Base-by-base conservation (phyloP, 2,329 filamentous ascomycete genomes). In the Pseudocercospora fuligena region DNA sequence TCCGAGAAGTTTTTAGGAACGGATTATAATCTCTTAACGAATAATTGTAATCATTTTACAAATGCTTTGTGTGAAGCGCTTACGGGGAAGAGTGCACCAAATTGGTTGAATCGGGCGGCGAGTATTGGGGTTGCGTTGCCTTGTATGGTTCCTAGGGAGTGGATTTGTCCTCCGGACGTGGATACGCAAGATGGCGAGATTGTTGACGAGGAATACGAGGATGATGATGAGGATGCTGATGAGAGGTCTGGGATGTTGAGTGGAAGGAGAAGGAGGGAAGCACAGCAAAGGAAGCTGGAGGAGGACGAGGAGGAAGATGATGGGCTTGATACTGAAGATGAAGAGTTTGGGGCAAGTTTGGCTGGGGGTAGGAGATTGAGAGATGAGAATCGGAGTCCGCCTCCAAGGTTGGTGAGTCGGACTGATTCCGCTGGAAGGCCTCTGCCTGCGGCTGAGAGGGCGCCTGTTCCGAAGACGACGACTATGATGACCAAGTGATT, bases 41-140 rank as follows among this genome's bases (percentile, higher is more conserved):
- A 89, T 73, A 96, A 96, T 79, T 96, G 92, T 85, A 96, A 96
- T 78, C 92, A 96, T 78, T 96, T 96, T 77, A 94, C 92, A 1
- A 88, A 88, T 21, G 88, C 90, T 73, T 85, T 96, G 19, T 93
- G 91, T 79, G 84, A 90, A 76, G 87, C 87, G 71, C 84, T 96
- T 63, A 94, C 91, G 1, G 88, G 89, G 5, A 85, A 87, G 54
- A 82, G 88, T 0, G 91, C 90, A 0, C 92, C 92, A 0, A 80
- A 79, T 19, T 96, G 92, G 90, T 81, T 96, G 62, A 96, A 96
- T 75, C 87, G 92, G 63, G 92, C 92, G 1, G 92, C 92, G n/a
- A 90, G 87, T 72, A 92, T 96, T 69, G 92, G 92, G 46, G 86
- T 94, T 60, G 90, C 90, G 12, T 79, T 96, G 40, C 92, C 92